Evolutionary conservation across 805 yeast species (phyloP).

Genomic region (Candida awuae): DNA sequence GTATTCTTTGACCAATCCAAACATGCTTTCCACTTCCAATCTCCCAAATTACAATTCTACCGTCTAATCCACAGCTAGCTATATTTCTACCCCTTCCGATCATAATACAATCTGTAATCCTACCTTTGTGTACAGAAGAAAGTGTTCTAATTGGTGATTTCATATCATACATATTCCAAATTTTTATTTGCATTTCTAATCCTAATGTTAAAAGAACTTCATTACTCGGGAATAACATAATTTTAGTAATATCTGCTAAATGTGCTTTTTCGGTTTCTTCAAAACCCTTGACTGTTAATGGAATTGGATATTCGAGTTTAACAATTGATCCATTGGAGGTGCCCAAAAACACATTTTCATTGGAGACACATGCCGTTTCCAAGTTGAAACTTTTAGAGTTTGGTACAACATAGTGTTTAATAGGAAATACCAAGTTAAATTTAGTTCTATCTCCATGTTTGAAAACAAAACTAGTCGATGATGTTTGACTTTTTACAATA

Average conservation of each 20-base stretch:
- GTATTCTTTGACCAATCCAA: constrained; percentile 32
- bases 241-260: constrained; percentile 35
- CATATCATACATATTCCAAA: constrained; percentile 48
- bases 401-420: constrained; percentile 21
- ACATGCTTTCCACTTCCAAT: constrained; percentile 47
- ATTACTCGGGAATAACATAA: constrained; percentile 55
- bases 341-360: constrained; percentile 3
- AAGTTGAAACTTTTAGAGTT: not conserved
- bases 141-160: constrained; percentile 39
- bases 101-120: constrained; percentile 41
- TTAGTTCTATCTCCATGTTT: not conserved
- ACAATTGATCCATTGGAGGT: constrained; percentile 4
- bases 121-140: constrained; percentile 36
- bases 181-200: constrained; percentile 45
- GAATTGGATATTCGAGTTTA: constrained; percentile 2
- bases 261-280: constrained; percentile 29
- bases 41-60: constrained; percentile 59
- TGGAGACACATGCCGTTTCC: not conserved
- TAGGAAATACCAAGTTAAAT: constrained; percentile 1
- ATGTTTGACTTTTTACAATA: not conserved
- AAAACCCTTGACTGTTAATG: not conserved
- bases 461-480: not conserved
- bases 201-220: constrained; percentile 54
- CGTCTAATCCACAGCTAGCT: constrained; percentile 47
- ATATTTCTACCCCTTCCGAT: constrained; percentile 65